phyloP scores from a whole-genome alignment of 768 basidiomycete genomes.

The Leccinum olivaceopallidum region DNA sequence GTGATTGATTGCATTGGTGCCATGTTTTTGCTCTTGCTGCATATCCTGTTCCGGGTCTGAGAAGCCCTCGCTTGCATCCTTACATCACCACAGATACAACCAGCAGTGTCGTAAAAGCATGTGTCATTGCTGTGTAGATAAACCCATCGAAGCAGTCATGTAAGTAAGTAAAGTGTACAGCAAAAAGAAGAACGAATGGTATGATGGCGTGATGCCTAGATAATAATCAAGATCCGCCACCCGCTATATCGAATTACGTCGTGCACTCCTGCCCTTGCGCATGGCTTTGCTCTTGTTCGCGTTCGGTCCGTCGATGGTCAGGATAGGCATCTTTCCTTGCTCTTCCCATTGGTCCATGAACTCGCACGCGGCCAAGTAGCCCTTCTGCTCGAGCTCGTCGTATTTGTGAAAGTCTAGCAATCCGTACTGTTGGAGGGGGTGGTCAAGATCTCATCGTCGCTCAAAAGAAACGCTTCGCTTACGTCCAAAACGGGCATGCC shows the following conservation, averaged over 20 bases:
- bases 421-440: slow-evolving; percentile 61
- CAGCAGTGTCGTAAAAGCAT: slow-evolving; percentile 7
- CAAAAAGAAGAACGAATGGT: not conserved
- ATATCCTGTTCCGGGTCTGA: slow-evolving; percentile 16
- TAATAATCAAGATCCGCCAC: not conserved
- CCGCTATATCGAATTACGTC: slow-evolving; percentile 66
- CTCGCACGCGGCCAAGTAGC: slow-evolving; percentile 70
- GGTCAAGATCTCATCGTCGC: not conserved
- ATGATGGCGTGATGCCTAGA: not conserved
- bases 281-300: slow-evolving; percentile 41
- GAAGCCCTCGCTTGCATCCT: slow-evolving; percentile 15
- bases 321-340: slow-evolving; percentile 81
- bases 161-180: not conserved
- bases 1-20: slow-evolving; percentile 11
- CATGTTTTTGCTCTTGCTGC: slow-evolving; percentile 16
- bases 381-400: slow-evolving; percentile 83
- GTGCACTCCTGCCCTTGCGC: slow-evolving; percentile 73
- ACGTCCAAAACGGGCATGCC: slow-evolving; percentile 95
- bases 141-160: slow-evolving; percentile 1
- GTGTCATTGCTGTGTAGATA: slow-evolving; percentile 26
- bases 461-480: slow-evolving; percentile 17
- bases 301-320: slow-evolving; percentile 60
- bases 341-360: slow-evolving; percentile 78
- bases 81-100: slow-evolving; percentile 8
- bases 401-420: slow-evolving; percentile 90